phyloP scores from a whole-genome alignment of 2,329 filamentous ascomycete genomes.

The Cytospora paraplurivora region DNA sequence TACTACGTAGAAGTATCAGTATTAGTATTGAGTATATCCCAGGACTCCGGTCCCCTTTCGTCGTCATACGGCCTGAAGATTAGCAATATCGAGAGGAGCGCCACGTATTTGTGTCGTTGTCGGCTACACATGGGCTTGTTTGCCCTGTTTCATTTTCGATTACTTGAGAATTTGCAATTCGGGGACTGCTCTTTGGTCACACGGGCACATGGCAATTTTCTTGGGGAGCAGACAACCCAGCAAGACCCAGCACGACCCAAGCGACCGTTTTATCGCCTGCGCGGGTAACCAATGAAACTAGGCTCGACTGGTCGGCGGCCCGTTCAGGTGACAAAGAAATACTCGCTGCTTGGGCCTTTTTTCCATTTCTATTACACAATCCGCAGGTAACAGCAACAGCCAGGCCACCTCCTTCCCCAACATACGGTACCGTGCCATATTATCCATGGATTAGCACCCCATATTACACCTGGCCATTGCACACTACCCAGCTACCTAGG shows the following conservation, averaged over 20 bases:
- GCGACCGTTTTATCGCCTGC: no score
- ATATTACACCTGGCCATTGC: no score
- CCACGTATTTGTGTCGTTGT: no score
- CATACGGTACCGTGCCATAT: constrained; percentile 13
- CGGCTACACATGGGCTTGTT: background rate
- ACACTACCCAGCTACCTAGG: no score
- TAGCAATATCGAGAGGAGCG: no score
- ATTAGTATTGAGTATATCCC: no score
- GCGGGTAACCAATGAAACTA: background rate
- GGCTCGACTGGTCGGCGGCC: constrained; percentile 16
- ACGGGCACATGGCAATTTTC: constrained; percentile 8
- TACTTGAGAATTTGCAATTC: constrained; percentile 10
- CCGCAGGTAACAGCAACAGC: constrained; percentile 22
- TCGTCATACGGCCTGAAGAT: no score
- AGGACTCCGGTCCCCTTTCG: no score
- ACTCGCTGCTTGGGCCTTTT: constrained; percentile 22
- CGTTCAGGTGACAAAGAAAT: constrained; percentile 29
- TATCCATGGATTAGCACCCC: background rate
- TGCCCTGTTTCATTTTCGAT: constrained; percentile 2
- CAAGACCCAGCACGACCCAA: no score
- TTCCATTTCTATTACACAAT: constrained; percentile 30
- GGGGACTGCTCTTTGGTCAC: constrained; percentile 12
- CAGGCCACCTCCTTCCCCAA: background rate
- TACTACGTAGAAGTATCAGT: no score
- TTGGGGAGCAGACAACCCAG: no score